Percentiles rank a stretch among this genome's conserved stretches.
Evolutionary conservation across 495 filamentous ascomycete species (phyloP).

Genomic region (Daldinia grandis): DNA sequence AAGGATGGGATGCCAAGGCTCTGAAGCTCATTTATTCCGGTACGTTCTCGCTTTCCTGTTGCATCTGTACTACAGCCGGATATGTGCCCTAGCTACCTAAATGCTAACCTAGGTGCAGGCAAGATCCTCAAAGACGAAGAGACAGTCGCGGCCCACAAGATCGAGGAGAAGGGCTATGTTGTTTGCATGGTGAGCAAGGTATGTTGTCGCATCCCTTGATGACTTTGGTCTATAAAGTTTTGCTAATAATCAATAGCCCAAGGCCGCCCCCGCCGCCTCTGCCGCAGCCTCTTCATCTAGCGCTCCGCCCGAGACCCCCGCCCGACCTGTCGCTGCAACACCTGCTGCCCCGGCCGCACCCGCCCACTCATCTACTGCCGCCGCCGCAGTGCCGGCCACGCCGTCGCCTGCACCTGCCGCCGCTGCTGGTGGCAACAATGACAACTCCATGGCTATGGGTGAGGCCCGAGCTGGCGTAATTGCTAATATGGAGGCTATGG

Average conservation of each 20-base stretch:
- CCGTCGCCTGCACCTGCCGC: constrained; percentile 60
- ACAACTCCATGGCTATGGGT: constrained; percentile 86
- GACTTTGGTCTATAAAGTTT: constrained; percentile 1
- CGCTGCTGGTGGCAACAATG: constrained; percentile 51
- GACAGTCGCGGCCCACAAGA: constrained; percentile 93
- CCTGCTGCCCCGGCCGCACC: constrained; percentile 68
- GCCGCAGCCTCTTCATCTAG: constrained; percentile 63
- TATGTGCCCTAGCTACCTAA: not conserved
- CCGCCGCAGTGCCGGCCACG: constrained; percentile 74
- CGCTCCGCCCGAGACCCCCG: constrained; percentile 72
- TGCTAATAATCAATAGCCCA: constrained; percentile 62
- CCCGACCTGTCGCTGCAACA: constrained; percentile 67
- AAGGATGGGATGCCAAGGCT: constrained; percentile 86
- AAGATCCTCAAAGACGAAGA: constrained; percentile 98
- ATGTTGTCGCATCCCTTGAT: constrained; percentile 35
- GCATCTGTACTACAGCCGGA: not conserved
- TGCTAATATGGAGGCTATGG: constrained; percentile 96
- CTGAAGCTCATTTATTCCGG: constrained; percentile 98
- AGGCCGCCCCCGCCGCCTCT: constrained; percentile 63
- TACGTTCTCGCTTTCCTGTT: constrained; percentile 53
- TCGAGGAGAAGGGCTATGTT: constrained; percentile 99
- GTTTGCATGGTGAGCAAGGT: constrained; percentile 98
- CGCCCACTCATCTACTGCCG: constrained; percentile 56
- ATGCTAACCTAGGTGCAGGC: constrained; percentile 61
- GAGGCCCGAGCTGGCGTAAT: constrained; percentile 83